Evolutionary conservation across 192 early-diverging fungal species (phyloP).

Genomic region (Entomortierella lignicola): DNA sequence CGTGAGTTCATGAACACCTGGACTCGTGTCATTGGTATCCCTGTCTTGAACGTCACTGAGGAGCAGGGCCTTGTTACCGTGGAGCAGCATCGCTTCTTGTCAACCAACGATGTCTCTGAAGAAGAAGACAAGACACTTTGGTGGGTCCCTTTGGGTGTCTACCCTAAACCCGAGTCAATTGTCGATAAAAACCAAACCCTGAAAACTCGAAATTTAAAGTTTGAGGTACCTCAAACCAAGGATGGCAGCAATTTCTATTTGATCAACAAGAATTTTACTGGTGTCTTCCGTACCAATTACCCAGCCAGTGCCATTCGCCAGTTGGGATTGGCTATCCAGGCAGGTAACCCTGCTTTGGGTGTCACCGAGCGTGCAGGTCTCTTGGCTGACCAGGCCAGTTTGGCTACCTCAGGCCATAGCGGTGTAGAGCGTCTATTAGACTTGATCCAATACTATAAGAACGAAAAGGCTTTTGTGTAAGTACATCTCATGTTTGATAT

Average conservation of each 20-base stretch:
- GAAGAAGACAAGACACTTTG: conserved; percentile 87
- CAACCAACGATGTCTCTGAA: conserved; percentile 81
- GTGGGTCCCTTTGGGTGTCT: conserved; percentile 88
- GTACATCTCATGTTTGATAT: neutral
- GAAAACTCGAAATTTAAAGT: conserved; percentile 57
- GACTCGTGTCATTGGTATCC: conserved; percentile 86
- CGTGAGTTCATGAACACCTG: conserved; percentile 87
- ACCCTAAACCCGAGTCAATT: conserved; percentile 37
- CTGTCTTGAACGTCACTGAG: conserved; percentile 79
- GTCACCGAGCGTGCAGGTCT: conserved; percentile 84
- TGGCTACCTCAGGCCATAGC: conserved; percentile 81
- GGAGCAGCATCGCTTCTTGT: conserved; percentile 88
- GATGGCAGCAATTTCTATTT: conserved; percentile 64
- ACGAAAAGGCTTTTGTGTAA: conserved; percentile 81
- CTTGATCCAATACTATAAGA: conserved; percentile 78
- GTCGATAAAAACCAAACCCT: conserved; percentile 57
- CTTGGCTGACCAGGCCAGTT: conserved; percentile 82
- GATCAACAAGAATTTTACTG: conserved; percentile 84
- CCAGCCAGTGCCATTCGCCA: conserved; percentile 61
- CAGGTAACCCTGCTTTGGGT: conserved; percentile 46
- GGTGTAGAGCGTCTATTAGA: conserved; percentile 78
- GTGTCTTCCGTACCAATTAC: conserved; percentile 91
- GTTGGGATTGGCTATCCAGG: conserved; percentile 65
- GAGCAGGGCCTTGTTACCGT: conserved; percentile 69
- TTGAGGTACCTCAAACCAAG: conserved; percentile 67